Base-by-base conservation (phyloP, 2,329 filamentous ascomycete species). In the Pseudogymnoascus sp. region DNA sequence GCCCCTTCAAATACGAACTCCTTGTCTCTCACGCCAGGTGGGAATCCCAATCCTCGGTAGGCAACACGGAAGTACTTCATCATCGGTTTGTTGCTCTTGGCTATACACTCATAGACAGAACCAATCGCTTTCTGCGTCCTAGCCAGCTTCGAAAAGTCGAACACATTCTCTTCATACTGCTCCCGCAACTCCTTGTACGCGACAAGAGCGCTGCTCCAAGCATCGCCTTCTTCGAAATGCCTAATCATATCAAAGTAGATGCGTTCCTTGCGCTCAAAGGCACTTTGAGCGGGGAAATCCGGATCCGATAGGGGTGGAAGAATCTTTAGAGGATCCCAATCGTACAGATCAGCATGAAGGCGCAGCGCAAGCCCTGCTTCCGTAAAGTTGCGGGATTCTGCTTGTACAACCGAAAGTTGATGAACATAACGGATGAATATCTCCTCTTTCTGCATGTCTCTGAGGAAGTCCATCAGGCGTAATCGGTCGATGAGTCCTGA, bases 351-450 rank as follows among this genome's bases (percentile, higher is more conserved):
- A 1, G 93, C 93, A 74, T 97, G 95, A 63, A 97, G 84, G 42
- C 91, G 88, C 38, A 97, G 81, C 3, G 93, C 92, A 66, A 97
- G 82, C 11, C 92, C 95, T 12, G 93, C 93, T 76, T 97, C 93
- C 0, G 91, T 90, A 66, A 88, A 85, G 70, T 96, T 95, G 64
- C 88, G 82, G 3, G 89, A 84, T 42, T 88, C 84, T 7, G 84
- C 82, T 74, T 97, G 93, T 11, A 95, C 79, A 40, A 86, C 79
- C 2, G 92, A 90, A 18, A 97, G 82, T 74, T 97, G 92, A 72
- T 97, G 93, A 12, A 97, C 93, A 71, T 97, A 97, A 67, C 92
- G 88, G 67, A 96, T 89, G 75, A 96, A 97, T 63, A 97, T 96
- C 71, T 97, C 93, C 73, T 96, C 92, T 72, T 96, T 96, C 68